Evolutionary conservation across 2,329 filamentous ascomycete genomes (phyloP), one percentile per base, ranked within the genome.

Genomic region (Aureobasidium melanogenum): DNA sequence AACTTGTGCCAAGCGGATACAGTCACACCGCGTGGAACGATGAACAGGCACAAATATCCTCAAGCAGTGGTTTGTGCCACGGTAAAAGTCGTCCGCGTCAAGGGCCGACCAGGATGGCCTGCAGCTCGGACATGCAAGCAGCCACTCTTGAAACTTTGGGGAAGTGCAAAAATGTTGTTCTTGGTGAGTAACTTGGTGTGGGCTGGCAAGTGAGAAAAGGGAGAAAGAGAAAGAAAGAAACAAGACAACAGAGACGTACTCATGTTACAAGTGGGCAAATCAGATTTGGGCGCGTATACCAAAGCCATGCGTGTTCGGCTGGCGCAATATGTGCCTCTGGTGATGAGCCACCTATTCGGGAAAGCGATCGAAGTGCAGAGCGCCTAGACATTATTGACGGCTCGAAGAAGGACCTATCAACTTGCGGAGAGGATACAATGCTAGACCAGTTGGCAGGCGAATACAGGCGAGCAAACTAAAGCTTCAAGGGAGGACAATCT

Each of bases 1-100:
- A 67, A 66, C 67, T 70, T 69, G 69, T 69, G 69, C 70, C 68
- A 68, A 69, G 63, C 47, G 38, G 57, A 44, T 55, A 38, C 32
- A 55, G 59, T 61, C 59, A 61, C 59, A 61, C 59, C 59, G 48
- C 59, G 59, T 61, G 38, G 56, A 59, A 59, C 43, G 44, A 41
- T 39, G 56, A 50, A 50, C 34, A 59, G 56, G 56, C 56, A 59
- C 44, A 59, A 24, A 50, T 50, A 24, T 59, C 56, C 56, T 50
- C 56, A 59, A 59, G 44, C 43, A 46, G 44, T 38, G 56, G 30
- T 48, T 59, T 48, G 56, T 50, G 44, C 24, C 22, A 59, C 56
- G 17, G 41, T 19, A 26, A 50, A 56, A 32, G 26, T 56, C n/a
- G 38, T 46, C 52, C 26, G 38, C 19, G 39, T 56, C 52, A 58